Evolutionary conservation across 2,329 filamentous ascomycete species (phyloP), one percentile per base, ranked within the genome.

Genomic region (Sporothrix mexicana): DNA sequence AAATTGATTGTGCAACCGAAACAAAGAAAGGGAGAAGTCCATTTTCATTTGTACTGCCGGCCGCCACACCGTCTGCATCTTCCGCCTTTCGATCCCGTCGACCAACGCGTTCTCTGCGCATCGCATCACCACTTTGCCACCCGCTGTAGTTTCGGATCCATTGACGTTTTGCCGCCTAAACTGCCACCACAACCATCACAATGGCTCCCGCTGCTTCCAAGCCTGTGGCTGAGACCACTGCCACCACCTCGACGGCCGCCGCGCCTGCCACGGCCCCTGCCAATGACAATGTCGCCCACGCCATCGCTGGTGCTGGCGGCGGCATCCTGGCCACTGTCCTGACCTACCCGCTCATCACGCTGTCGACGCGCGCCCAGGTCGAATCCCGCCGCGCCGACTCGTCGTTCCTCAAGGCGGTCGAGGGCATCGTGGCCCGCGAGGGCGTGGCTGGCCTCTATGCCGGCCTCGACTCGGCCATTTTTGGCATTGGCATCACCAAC

Each of bases 401-500:
- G 41, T 91, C 92, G 74, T 96, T 96, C 78, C 87, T 94, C 78
- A 89, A 93, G 77, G 94, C 96, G 45, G 91, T 96, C 74, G 90
- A 91, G 78, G 90, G 91, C 78, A 98, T 99, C 80, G 88, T 99
- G 76, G 92, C 95, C 77, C 93, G 96, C 77, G 96, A 99, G 83
- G 96, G 96, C 78, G 85, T 98, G 72, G 85, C 89, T 1, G 96
- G 96, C 45, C 90, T 99, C 49, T 99, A 98, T 81, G 91, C 96
- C 7, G 96, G 96, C 57, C 89, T 99, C 74, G 94, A 97, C 82
- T 97, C 93, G 75, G 96, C 96, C 69, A 87, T 99, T 62, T 98
- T 99, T 82, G 96, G 96, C 81, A 98, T 99, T 85, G 96, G 93
- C 82, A 91, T 99, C 77, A 99, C 96, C 78, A 99, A 99, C 86